Percentiles rank a stretch among this genome's conserved stretches.
These are phyloP conservation scores for Blastobotrys terrestris DNA, from an alignment of 805 yeast species.

Conservation along the genomic window DNA sequence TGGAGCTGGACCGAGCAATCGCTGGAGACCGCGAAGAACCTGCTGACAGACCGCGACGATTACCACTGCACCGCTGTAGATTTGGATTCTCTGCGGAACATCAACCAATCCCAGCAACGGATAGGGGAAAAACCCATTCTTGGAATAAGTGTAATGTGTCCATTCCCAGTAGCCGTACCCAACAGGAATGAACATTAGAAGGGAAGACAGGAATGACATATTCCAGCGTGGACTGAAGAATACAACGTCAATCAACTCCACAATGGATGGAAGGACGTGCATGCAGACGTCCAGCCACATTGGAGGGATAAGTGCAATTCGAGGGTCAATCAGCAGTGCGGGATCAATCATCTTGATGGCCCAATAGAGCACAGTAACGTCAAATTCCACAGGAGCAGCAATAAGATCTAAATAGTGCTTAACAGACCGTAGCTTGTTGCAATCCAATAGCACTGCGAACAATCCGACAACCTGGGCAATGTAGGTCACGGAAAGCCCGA, in stretches of 20 bases:
- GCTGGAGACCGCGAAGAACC: neutral
- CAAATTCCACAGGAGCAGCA: constrained; percentile 30
- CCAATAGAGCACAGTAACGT: constrained; percentile 31
- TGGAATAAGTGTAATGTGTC: constrained; percentile 24
- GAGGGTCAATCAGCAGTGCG: constrained; percentile 25
- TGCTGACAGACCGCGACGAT: neutral
- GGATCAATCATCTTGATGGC: constrained; percentile 24
- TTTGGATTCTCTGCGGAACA: constrained; percentile 15
- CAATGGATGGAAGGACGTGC: constrained; percentile 29
- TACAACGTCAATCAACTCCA: constrained; percentile 24
- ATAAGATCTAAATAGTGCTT: constrained; percentile 20
- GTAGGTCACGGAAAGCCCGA: constrained; percentile 24
- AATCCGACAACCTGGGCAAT: constrained; percentile 28
- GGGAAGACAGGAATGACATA: constrained; percentile 16
- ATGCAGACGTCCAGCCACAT: constrained; percentile 26
- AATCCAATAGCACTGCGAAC: constrained; percentile 10
- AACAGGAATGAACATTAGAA: constrained; percentile 15
- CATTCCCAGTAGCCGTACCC: constrained; percentile 31
- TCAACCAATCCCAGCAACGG: constrained; percentile 26
- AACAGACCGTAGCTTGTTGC: constrained; percentile 5
- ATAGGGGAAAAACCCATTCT: constrained; percentile 31
- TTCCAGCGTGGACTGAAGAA: constrained; percentile 24
- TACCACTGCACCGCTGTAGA: constrained; percentile 14
- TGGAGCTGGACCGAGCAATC: neutral
- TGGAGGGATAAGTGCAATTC: constrained; percentile 19